These are phyloP conservation scores for Aphanomyces euteiches DNA, from an alignment of 352 stramenopile species.

Conservation along the genomic window DNA sequence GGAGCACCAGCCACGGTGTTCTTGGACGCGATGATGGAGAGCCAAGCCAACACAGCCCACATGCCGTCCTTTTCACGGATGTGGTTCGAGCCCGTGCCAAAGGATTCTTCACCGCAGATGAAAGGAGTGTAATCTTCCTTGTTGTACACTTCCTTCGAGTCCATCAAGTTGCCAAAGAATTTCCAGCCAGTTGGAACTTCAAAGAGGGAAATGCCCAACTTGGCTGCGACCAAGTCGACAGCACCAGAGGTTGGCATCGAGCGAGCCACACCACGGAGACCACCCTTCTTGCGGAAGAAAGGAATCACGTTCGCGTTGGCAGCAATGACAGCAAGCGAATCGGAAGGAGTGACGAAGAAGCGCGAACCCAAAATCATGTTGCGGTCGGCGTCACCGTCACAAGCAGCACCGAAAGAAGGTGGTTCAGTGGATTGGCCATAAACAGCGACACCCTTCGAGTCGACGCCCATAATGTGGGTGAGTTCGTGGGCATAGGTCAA, in stretches of 20 bases:
- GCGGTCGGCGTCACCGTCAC: slow-evolving; percentile 97
- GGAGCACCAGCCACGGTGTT: slow-evolving; percentile 73
- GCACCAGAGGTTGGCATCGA: slow-evolving; percentile 98
- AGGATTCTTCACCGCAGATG: slow-evolving; percentile 98
- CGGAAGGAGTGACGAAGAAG: slow-evolving; percentile 98
- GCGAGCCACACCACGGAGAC: slow-evolving; percentile 92
- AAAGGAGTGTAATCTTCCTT: slow-evolving; percentile 98
- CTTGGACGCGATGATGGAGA: slow-evolving; percentile 96
- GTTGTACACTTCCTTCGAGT: slow-evolving; percentile 93
- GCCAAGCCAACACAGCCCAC: slow-evolving; percentile 97
- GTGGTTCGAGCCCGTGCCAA: slow-evolving; percentile 98
- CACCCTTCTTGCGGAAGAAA: slow-evolving; percentile 93
- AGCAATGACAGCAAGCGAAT: slow-evolving; percentile 98
- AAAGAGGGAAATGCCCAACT: slow-evolving; percentile 93
- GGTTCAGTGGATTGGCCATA: slow-evolving; percentile 69
- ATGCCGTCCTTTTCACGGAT: slow-evolving; percentile 99
- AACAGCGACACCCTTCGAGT: slow-evolving; percentile 71
- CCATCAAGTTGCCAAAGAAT: slow-evolving; percentile 99
- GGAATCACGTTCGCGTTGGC: slow-evolving; percentile 96
- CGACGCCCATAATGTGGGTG: slow-evolving; percentile 95
- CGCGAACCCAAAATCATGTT: slow-evolving; percentile 98
- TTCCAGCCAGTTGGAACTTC: slow-evolving; percentile 99
- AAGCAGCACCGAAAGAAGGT: slow-evolving; percentile 91
- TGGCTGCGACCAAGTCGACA: slow-evolving; percentile 95
- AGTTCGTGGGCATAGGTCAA: slow-evolving; percentile 97